Percentiles rank a stretch among this genome's conserved stretches.
Conservation (phyloP, 495 filamentous ascomycete species). For the Daldinia concentrica region DNA sequence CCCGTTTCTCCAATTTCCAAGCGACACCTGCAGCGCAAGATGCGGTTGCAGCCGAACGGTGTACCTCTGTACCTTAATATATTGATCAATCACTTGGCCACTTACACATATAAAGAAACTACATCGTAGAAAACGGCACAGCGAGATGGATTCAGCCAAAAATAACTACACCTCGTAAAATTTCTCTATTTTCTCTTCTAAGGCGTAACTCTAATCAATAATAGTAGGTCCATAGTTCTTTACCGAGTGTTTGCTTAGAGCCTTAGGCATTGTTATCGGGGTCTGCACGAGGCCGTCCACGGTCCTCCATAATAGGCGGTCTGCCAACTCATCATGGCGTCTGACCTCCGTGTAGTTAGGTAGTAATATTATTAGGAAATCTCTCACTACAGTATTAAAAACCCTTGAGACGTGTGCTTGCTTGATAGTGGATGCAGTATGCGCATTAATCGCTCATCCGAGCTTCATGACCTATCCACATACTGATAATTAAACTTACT, state of each 20-base stretch:
- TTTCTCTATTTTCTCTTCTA: not conserved
- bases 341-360: not conserved
- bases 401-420: not conserved
- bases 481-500: not conserved
- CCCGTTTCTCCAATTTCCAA: slow-evolving; percentile 19
- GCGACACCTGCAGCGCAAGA: not conserved
- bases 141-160: not conserved
- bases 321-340: not conserved
- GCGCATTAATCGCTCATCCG: not conserved
- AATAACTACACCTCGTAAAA: not conserved
- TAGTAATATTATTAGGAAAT: slow-evolving; percentile 1
- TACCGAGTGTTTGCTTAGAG: slow-evolving; percentile 2
- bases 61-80: slow-evolving; percentile 11
- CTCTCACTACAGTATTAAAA: not conserved
- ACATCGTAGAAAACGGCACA: slow-evolving; percentile 8
- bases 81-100: not conserved
- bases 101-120: not conserved
- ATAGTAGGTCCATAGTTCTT: not conserved
- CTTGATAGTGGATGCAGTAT: not conserved
- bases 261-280: not conserved
- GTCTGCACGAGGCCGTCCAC: not conserved
- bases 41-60: not conserved
- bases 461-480: not conserved
- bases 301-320: not conserved
- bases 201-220: not conserved